These are phyloP conservation scores for Ocimum tenuiflorum DNA, from an alignment of 257 asterid genomes.

Conservation along the genomic window DNA sequence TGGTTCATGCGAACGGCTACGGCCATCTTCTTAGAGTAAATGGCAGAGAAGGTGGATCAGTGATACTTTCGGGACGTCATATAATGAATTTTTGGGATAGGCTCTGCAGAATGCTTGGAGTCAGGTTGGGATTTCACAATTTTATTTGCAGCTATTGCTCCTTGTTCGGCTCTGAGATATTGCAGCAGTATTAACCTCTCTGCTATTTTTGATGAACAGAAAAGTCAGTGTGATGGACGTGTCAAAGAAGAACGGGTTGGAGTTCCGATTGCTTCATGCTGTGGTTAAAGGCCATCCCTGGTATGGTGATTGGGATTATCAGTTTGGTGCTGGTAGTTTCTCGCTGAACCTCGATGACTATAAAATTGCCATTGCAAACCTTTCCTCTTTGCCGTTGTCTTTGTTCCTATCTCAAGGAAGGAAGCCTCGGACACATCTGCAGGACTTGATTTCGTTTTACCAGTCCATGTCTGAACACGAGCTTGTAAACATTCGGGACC, in stretches of 20 bases:
- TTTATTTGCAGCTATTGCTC: not conserved
- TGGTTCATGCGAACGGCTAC: constrained; percentile 75
- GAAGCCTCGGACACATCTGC: constrained; percentile 64
- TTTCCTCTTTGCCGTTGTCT: constrained; percentile 58
- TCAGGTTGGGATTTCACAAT: constrained; percentile 42
- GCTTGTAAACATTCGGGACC: constrained; percentile 63
- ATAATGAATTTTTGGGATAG: constrained; percentile 93
- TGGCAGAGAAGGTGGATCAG: constrained; percentile 96
- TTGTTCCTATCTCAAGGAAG: constrained; percentile 66
- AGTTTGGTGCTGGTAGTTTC: constrained; percentile 86
- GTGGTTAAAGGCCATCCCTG: constrained; percentile 77
- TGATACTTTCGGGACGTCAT: constrained; percentile 65
- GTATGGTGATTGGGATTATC: constrained; percentile 97
- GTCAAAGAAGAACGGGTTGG: constrained; percentile 86
- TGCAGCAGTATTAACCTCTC: not conserved
- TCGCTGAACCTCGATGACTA: constrained; percentile 57
- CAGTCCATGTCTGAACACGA: constrained; percentile 76
- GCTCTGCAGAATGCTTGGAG: constrained; percentile 69
- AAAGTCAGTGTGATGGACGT: constrained; percentile 93
- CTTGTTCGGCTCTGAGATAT: not conserved
- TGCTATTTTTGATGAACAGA: constrained; percentile 29
- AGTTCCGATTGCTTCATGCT: constrained; percentile 75
- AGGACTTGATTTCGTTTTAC: constrained; percentile 72
- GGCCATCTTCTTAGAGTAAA: constrained; percentile 96
- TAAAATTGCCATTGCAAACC: constrained; percentile 44